Evolutionary conservation across 305 asterid genomes (phyloP).

Genomic region (Ilex paraguariensis): DNA sequence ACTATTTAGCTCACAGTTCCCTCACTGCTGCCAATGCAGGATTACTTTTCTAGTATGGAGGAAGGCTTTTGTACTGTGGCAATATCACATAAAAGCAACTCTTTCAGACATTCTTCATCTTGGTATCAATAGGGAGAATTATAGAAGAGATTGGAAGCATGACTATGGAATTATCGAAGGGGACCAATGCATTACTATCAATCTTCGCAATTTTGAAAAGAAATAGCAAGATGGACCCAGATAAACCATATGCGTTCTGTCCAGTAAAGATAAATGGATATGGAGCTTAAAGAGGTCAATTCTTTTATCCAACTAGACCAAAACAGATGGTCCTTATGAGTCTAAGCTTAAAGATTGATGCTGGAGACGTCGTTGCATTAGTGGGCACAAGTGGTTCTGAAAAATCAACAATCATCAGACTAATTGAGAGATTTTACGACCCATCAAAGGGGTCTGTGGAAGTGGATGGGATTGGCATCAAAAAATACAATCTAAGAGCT

Average conservation of each 20-base stretch:
- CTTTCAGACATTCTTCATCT: constrained; percentile 40
- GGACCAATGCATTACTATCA: constrained; percentile 51
- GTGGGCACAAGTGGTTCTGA: constrained; percentile 85
- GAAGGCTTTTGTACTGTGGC: constrained; percentile 29
- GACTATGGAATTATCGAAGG: constrained; percentile 67
- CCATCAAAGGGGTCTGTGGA: constrained; percentile 40
- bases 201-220: constrained; percentile 50
- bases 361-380: constrained; percentile 57
- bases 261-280: constrained; percentile 36
- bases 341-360: constrained; percentile 46
- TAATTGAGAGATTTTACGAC: constrained; percentile 41
- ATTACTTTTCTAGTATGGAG: constrained; percentile 55
- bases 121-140: constrained; percentile 46
- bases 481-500: constrained; percentile 46
- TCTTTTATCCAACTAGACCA: constrained; percentile 66
- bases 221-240: constrained; percentile 49
- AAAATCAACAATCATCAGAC: constrained; percentile 61
- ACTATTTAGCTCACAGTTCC: constrained; percentile 36
- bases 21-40: constrained; percentile 31
- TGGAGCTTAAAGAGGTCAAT: constrained; percentile 42
- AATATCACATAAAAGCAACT: constrained; percentile 30
- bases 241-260: constrained; percentile 26
- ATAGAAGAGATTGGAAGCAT: constrained; percentile 81
- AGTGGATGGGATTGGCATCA: too few species aligned
- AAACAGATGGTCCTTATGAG: constrained; percentile 63